These are phyloP conservation scores for Pythium vanterpoolii DNA, from an alignment of 352 stramenopile genomes.

Conservation along the genomic window DNA sequence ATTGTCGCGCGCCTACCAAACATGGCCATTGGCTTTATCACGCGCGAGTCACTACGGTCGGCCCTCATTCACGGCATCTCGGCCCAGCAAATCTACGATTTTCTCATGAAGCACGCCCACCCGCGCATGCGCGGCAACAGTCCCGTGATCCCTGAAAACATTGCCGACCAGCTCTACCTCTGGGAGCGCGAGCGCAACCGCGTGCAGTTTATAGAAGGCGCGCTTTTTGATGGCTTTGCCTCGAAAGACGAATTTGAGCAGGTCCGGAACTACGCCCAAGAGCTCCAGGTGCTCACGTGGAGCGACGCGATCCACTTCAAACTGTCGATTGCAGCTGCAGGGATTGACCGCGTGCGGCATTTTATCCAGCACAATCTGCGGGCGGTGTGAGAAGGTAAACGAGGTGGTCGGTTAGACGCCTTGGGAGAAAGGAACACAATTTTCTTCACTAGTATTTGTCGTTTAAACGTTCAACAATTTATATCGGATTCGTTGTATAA, in stretches of 20 bases:
- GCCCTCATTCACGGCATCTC: slow-evolving; percentile 90
- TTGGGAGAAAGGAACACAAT: no score
- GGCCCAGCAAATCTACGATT: slow-evolving; percentile 90
- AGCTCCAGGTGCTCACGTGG: slow-evolving; percentile 80
- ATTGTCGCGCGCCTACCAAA: slow-evolving; percentile 89
- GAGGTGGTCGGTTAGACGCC: background rate
- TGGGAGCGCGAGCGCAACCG: slow-evolving; percentile 91
- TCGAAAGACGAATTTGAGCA: slow-evolving; percentile 83
- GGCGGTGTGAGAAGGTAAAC: background rate
- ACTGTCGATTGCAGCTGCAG: slow-evolving; percentile 54
- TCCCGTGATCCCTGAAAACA: slow-evolving; percentile 84
- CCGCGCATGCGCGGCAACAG: slow-evolving; percentile 74
- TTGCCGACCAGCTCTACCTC: slow-evolving; percentile 90
- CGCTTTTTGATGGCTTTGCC: slow-evolving; percentile 87
- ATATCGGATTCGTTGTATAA: background rate
- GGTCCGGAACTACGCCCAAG: slow-evolving; percentile 60
- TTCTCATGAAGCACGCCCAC: slow-evolving; percentile 87
- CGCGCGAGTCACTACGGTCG: slow-evolving; percentile 84
- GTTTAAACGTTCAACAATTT: no score
- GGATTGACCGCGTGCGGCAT: slow-evolving; percentile 62
- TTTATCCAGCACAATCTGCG: slow-evolving; percentile 68
- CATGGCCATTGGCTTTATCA: slow-evolving; percentile 90
- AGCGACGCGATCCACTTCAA: slow-evolving; percentile 79
- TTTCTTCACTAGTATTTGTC: background rate
- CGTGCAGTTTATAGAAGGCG: slow-evolving; percentile 74